These are phyloP conservation scores for Solanum hybrid DNA, from an alignment of 305 asterid species.

Conservation along the genomic window DNA sequence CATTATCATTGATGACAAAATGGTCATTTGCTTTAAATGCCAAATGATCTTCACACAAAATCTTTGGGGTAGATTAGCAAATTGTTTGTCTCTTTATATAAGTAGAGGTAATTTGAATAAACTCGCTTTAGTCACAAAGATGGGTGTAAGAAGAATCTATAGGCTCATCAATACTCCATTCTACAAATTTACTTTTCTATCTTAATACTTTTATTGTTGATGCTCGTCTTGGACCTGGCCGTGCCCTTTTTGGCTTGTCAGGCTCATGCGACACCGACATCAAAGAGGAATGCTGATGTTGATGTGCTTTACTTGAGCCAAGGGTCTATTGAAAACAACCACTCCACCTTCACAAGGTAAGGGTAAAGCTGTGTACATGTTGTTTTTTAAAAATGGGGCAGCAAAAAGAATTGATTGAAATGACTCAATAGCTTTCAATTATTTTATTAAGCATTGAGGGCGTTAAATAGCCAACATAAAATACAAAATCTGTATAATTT, in stretches of 20 bases:
- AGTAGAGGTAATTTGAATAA: background rate
- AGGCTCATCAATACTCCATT: background rate
- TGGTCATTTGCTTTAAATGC: background rate
- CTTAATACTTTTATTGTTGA: background rate
- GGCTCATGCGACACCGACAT: background rate
- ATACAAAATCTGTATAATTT: background rate
- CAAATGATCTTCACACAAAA: background rate
- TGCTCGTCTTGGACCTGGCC: background rate
- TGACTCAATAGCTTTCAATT: background rate
- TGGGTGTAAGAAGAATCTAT: background rate
- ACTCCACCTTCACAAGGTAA: background rate
- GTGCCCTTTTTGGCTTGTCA: background rate
- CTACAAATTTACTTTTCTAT: background rate
- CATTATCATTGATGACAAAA: background rate
- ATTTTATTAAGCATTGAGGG: background rate
- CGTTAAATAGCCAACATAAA: background rate
- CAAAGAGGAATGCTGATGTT: background rate
- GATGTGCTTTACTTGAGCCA: background rate
- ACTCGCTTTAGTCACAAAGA: background rate
- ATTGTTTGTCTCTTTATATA: background rate
- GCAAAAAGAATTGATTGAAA: background rate
- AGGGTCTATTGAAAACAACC: background rate
- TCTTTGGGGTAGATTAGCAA: background rate
- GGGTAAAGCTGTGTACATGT: background rate
- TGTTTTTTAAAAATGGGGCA: background rate